phyloP scores from a whole-genome alignment of 1,284 basidiomycete species.

The Malassezia brasiliensis region DNA sequence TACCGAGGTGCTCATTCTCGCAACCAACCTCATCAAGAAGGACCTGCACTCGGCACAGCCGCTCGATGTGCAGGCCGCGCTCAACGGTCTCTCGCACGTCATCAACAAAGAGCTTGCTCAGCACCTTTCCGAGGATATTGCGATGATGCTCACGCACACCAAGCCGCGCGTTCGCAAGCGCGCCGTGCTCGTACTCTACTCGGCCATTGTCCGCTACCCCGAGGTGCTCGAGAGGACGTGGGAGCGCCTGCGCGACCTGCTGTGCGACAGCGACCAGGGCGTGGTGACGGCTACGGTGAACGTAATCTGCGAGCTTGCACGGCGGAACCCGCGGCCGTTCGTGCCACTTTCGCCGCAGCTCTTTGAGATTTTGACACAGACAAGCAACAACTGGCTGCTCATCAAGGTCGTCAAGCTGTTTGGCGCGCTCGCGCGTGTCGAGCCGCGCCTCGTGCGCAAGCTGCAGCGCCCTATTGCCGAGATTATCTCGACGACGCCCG shows the following conservation, averaged over 20 bases:
- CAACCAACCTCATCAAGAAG: slow-evolving; percentile 97
- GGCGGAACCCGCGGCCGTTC: slow-evolving; percentile 34
- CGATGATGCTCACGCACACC: slow-evolving; percentile 82
- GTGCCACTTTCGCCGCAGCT: slow-evolving; percentile 65
- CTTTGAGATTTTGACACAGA: slow-evolving; percentile 86
- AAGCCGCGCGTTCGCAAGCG: slow-evolving; percentile 73
- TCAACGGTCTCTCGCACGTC: slow-evolving; percentile 80
- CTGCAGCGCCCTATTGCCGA: slow-evolving; percentile 84
- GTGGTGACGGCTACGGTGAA: slow-evolving; percentile 88
- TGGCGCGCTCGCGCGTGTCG: slow-evolving; percentile 60
- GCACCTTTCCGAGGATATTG: slow-evolving; percentile 76
- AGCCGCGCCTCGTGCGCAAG: slow-evolving; percentile 86
- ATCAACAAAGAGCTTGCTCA: slow-evolving; percentile 77
- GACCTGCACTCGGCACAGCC: slow-evolving; percentile 67
- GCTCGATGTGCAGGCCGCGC: slow-evolving; percentile 66
- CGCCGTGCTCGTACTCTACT: slow-evolving; percentile 69
- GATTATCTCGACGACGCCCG: slow-evolving; percentile 87
- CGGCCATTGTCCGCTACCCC: slow-evolving; percentile 33
- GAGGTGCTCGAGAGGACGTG: slow-evolving; percentile 31
- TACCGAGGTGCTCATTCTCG: slow-evolving; percentile 93
- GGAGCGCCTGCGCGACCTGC: slow-evolving; percentile 63
- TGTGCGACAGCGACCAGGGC: slow-evolving; percentile 51
- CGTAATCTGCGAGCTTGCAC: slow-evolving; percentile 81
- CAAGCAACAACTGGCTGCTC: slow-evolving; percentile 98
- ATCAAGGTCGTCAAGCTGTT: slow-evolving; percentile 88